Conservation (phyloP, 2,329 filamentous ascomycete species). For the Penicillium italicum region DNA sequence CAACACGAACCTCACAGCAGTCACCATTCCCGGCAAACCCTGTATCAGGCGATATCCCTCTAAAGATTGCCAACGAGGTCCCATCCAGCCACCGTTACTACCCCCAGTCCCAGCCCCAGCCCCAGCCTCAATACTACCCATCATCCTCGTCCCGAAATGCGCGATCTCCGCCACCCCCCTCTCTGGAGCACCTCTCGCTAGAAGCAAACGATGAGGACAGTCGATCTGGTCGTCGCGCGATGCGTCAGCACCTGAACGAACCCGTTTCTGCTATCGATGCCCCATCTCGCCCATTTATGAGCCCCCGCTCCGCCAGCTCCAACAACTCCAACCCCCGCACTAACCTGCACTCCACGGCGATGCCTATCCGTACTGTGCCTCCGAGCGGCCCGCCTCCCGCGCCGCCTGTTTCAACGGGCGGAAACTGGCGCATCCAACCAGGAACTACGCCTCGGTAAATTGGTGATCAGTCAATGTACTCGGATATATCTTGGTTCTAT, state of each 20-base stretch:
- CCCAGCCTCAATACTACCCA: conserved; percentile 22
- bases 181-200: conserved; percentile 45
- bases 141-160: conserved; percentile 23
- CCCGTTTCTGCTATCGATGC: conserved; percentile 39
- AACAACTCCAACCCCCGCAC: conserved; percentile 34
- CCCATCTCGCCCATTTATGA: conserved; percentile 37
- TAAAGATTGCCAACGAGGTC: conserved; percentile 43
- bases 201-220: conserved; percentile 36
- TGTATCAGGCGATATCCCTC: conserved; percentile 63
- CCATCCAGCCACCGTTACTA: conserved; percentile 18
- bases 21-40: conserved; percentile 19
- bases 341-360: conserved; percentile 51
- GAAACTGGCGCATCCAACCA: conserved; percentile 27
- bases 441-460: conserved; percentile 4
- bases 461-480: neutral
- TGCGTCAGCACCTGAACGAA: conserved; percentile 30
- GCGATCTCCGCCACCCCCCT: conserved; percentile 37
- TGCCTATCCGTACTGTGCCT: conserved; percentile 63
- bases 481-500: neutral
- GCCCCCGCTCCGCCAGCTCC: conserved; percentile 40
- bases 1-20: conserved; percentile 18
- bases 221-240: conserved; percentile 28
- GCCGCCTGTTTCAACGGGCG: conserved; percentile 43
- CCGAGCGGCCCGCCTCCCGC: conserved; percentile 57
- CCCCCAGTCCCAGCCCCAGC: conserved; percentile 21